A percentile compares a stretch with the other conserved stretches of the same genome.
Conservation (phyloP, 306 rosid species). For the Inga oerstediana region DNA sequence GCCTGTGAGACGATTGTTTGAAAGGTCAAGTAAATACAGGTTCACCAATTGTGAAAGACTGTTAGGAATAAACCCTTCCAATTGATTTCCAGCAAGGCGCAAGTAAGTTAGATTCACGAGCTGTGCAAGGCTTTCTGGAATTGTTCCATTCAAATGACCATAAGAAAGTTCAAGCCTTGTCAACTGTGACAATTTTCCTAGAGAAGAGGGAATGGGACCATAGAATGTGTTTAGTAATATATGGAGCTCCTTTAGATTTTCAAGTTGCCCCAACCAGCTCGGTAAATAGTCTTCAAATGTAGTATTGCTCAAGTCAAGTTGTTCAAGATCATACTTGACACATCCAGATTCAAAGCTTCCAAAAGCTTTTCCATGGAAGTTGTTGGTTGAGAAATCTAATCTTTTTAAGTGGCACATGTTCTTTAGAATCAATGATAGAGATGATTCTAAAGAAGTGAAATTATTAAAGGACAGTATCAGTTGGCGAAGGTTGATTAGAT, state of each 20-base stretch:
- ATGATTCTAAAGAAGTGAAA: not conserved
- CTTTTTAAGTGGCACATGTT: not conserved
- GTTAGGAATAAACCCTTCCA: not conserved
- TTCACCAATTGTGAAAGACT: not conserved
- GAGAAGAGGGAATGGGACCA: slow-evolving; percentile 1
- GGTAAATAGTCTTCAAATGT: not conserved
- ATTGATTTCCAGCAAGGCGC: not conserved
- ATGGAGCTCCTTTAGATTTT: not conserved
- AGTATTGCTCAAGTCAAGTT: not conserved
- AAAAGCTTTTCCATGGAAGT: not conserved
- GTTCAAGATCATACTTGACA: not conserved
- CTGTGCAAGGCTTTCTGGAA: not conserved
- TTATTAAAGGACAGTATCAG: not conserved
- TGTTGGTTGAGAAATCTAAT: not conserved
- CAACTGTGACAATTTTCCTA: not conserved
- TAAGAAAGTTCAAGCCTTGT: not conserved
- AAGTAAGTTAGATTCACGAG: not conserved
- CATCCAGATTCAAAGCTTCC: not conserved
- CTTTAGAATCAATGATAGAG: not conserved
- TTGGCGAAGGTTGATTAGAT: not conserved
- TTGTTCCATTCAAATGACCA: not conserved
- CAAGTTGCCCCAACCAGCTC: not conserved
- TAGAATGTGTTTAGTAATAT: not conserved
- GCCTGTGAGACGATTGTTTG: not conserved
- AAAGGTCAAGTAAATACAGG: not conserved